Base-by-base conservation (phyloP, 2,329 filamentous ascomycete species). In the Scedosporium aurantiacum region DNA sequence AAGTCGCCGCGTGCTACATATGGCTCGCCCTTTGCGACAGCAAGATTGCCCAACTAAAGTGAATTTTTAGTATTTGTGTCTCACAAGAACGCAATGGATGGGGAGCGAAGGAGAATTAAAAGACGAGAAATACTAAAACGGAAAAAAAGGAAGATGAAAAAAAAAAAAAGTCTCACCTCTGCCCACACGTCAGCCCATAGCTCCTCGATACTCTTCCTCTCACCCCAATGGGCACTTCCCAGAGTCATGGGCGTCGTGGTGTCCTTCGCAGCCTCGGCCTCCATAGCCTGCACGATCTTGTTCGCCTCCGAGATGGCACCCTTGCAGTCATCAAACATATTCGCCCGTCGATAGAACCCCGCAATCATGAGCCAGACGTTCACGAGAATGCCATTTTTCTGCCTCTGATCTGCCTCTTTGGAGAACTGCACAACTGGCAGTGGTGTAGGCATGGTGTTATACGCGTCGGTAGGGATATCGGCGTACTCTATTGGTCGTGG, bases 301-400 rank as follows among this genome's bases (percentile, higher is more conserved):
- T 85, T 80, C 1, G 93, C 94, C 76, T 97, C 94, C 10, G 85
- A 81, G 28, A 92, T 83, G 5, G 93, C 91, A 60, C 87, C 89
- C 66, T 83, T 84, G 12, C 89, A 86, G 70, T 97, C 93, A 21
- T 92, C 87, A 61, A 85, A 84, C 76, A 95, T 85, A 7, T 82
- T 83, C 6, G 93, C 90, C 60, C 91, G 84, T 28, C 91, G 84
- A 70, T 97, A 99, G 65, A 97, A 86, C 0, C 88, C 88, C 2
- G 91, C 88, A 64, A 97, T 91, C 70, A 94, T 88, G 7, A 97
- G 79, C 94, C 94, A 99, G 37, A 97, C 86, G 65, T 87, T 88
- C 21, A 91, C 78, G 16, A 99, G 71, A 10, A 85, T 76, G 5
- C 75, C 75, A 37, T 73, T 76, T 54, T 81, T 77, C 60, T 79